Percentiles rank a stretch among this genome's conserved stretches.
Evolutionary conservation across 1,139 yeast genomes (phyloP).

Genomic region (Zygosaccharomyces sapae): DNA sequence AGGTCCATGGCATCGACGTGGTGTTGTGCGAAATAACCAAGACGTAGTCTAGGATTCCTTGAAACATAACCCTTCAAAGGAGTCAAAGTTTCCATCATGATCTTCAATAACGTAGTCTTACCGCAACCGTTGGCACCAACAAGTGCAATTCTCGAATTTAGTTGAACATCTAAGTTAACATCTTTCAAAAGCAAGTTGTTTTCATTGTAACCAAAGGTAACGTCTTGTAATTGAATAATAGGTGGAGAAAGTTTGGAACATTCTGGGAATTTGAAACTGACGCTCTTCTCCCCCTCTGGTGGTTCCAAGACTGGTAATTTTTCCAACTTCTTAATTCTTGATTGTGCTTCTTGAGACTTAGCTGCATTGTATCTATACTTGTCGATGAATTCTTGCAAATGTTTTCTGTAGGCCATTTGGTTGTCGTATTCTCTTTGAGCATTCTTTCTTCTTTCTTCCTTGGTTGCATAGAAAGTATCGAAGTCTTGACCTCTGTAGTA

Average conservation of each 20-base stretch:
- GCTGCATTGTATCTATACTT: slow-evolving; percentile 97
- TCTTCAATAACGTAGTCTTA: slow-evolving; percentile 87
- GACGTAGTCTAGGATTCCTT: slow-evolving; percentile 79
- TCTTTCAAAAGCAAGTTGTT: slow-evolving; percentile 57
- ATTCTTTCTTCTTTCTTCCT: slow-evolving; percentile 91
- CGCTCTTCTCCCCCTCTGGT: slow-evolving; percentile 85
- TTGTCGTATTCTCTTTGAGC: slow-evolving; percentile 93
- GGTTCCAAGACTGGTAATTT: slow-evolving; percentile 88
- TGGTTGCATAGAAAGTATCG: slow-evolving; percentile 86
- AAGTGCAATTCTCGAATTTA: slow-evolving; percentile 91
- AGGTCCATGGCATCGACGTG: slow-evolving; percentile 98
- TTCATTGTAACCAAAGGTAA: slow-evolving; percentile 77
- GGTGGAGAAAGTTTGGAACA: slow-evolving; percentile 94
- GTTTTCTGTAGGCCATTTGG: slow-evolving; percentile 94
- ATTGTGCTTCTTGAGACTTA: slow-evolving; percentile 93
- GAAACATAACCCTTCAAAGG: slow-evolving; percentile 75
- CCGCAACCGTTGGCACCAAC: slow-evolving; percentile 99
- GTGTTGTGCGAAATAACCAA: slow-evolving; percentile 97
- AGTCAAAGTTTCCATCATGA: slow-evolving; percentile 69
- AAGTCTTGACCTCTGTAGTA: slow-evolving; percentile 93
- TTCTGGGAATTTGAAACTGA: slow-evolving; percentile 89
- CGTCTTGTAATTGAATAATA: slow-evolving; percentile 80
- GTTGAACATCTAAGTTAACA: slow-evolving; percentile 85
- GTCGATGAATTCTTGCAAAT: slow-evolving; percentile 89
- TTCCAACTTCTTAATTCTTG: slow-evolving; percentile 93